Conservation (phyloP, 129 eudicot genomes). For the Helianthus tuberosus region DNA sequence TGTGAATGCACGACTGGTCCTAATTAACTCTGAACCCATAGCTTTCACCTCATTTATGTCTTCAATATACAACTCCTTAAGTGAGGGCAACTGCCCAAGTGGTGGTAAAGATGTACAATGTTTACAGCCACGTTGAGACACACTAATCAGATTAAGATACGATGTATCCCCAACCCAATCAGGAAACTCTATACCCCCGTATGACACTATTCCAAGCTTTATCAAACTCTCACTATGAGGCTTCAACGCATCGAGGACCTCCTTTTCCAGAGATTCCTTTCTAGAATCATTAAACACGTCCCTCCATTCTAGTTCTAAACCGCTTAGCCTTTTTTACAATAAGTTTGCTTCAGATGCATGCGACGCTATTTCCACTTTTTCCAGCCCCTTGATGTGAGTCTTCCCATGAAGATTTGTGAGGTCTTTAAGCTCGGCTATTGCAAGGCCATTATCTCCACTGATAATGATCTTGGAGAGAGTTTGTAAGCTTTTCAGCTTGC, state of each 20-base stretch:
- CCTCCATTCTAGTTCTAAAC: conserved; percentile 7
- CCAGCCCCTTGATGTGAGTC: too few relatives aligned
- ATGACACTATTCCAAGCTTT: not conserved
- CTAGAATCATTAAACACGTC: not conserved
- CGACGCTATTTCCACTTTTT: too few relatives aligned
- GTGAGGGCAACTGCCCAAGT: too few relatives aligned
- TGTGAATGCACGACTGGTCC: not conserved
- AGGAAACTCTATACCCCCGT: not conserved
- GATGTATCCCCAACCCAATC: not conserved
- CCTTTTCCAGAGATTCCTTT: not conserved
- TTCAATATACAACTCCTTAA: not conserved
- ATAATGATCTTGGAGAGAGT: too few relatives aligned
- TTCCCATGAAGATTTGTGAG: too few relatives aligned
- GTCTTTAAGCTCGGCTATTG: too few relatives aligned
- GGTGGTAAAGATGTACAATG: too few relatives aligned
- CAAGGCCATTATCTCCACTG: too few relatives aligned
- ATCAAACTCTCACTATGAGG: not conserved
- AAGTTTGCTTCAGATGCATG: too few relatives aligned
- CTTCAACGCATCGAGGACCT: not conserved
- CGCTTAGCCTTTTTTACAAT: not conserved
- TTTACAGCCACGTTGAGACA: not conserved
- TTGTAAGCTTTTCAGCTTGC: too few relatives aligned
- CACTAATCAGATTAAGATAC: not conserved
- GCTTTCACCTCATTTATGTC: not conserved
- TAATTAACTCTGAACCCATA: not conserved